Evolutionary conservation across 2,329 filamentous ascomycete genomes (phyloP).

Genomic region (Plectosphaerella sp.): DNA sequence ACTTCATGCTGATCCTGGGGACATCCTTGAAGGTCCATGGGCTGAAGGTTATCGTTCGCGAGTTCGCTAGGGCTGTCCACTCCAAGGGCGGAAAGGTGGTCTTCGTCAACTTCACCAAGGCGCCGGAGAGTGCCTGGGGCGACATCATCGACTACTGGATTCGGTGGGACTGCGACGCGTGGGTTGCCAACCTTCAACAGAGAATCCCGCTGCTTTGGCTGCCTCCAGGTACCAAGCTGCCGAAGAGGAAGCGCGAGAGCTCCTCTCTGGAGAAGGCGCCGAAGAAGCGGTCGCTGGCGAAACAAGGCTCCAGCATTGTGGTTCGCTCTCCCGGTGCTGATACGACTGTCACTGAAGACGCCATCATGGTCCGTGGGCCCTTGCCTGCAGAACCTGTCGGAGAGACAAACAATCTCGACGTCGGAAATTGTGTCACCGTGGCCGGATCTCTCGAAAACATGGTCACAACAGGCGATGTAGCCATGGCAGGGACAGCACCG

Average conservation of each 20-base stretch:
- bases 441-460: too few species aligned
- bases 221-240: constrained; percentile 35
- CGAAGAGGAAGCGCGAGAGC: constrained; percentile 34
- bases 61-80: constrained; percentile 69
- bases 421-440: too few species aligned
- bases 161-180: constrained; percentile 70
- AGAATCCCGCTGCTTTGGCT: constrained; percentile 58
- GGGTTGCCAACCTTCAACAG: constrained; percentile 59
- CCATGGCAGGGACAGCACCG: too few species aligned
- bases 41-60: constrained; percentile 64
- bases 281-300: constrained; percentile 4
- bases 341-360: too few species aligned
- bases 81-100: constrained; percentile 63
- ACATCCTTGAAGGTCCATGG: constrained; percentile 69
- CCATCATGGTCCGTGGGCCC: too few species aligned
- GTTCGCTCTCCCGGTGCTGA: too few species aligned
- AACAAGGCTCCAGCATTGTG: not conserved
- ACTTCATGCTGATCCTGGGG: constrained; percentile 65
- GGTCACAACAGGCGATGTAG: too few species aligned
- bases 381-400: too few species aligned
- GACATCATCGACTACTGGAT: constrained; percentile 72
- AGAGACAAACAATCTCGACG: too few species aligned
- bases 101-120: constrained; percentile 70
- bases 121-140: constrained; percentile 67
- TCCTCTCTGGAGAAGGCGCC: constrained; percentile 15